These are phyloP conservation scores for Microbotryomycetes sp. DNA, from an alignment of 1,284 basidiomycete species.

Conservation along the genomic window DNA sequence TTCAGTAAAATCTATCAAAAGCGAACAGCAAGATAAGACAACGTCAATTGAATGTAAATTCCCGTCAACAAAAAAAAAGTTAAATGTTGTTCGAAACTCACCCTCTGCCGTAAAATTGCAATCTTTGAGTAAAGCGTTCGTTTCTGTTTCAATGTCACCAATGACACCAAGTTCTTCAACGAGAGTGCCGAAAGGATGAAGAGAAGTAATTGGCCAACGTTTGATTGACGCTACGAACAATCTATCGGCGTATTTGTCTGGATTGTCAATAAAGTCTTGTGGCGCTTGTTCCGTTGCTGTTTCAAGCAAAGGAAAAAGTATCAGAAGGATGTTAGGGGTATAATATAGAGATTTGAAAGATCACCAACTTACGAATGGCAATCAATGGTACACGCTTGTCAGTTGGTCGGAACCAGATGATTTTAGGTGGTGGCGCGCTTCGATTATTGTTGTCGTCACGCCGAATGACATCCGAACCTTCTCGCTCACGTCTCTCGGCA, in stretches of 20 bases:
- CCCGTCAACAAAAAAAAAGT: no score
- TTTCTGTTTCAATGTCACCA: slow-evolving; percentile 95
- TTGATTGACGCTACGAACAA: slow-evolving; percentile 98
- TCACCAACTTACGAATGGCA: slow-evolving; percentile 65
- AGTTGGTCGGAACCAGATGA: slow-evolving; percentile 99
- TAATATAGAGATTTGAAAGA: background rate
- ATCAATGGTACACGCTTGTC: slow-evolving; percentile 99
- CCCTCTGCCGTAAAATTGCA: slow-evolving; percentile 57
- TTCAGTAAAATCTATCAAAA: slow-evolving; percentile 40
- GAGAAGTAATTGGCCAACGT: slow-evolving; percentile 66
- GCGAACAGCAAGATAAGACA: no score
- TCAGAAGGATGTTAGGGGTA: background rate
- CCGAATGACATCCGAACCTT: slow-evolving; percentile 73
- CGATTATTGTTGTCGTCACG: slow-evolving; percentile 45
- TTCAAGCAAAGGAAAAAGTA: background rate
- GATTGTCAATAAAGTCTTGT: slow-evolving; percentile 88
- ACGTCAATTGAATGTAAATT: slow-evolving; percentile 73
- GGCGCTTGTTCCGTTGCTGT: slow-evolving; percentile 84
- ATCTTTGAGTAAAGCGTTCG: slow-evolving; percentile 92
- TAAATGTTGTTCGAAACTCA: background rate
- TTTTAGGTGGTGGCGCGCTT: slow-evolving; percentile 83
- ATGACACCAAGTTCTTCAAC: slow-evolving; percentile 99
- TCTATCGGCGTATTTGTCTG: slow-evolving; percentile 80
- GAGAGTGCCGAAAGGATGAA: slow-evolving; percentile 97
- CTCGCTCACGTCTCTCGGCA: slow-evolving; percentile 90